Evolutionary conservation across 768 basidiomycete genomes (phyloP), one percentile per base, ranked within the genome.

Genomic region (Pleurotus salmoneostramineus): DNA sequence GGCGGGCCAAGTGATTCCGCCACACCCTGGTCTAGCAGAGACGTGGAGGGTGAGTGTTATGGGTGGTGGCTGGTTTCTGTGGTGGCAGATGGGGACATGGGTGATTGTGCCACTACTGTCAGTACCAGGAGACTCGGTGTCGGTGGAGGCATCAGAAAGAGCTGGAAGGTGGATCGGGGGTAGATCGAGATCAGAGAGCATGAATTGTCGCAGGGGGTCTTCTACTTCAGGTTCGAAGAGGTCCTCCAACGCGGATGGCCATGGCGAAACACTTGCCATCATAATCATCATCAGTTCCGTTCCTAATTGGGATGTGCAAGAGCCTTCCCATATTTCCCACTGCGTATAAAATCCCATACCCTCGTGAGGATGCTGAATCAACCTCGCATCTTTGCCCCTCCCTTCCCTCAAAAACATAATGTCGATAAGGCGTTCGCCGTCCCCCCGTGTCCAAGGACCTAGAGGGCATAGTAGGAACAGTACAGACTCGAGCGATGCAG

Each of bases 1-100:
- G 6, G 94, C 91, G 3, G 92, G 92, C 95, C 95, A 96, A 2
- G 91, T 86, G 40, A 95, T 82, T 4, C 95, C 95, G 11, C 95
- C 95, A 68, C 95, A 97, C 1, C 95, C 95, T 14, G 91, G 91
- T 44, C 85, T 77, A 6, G 93, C 85, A 68, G 95, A 92, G 3
- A 95, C 81, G 17, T 76, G 73, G 40, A 95, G 79, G 44, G 70
- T 71, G 57, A 87, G 74, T 3, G 67, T 59, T 57, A 88, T 62
- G 21, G 71, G 68, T 31, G 43, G 31, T 17, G 61, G 59, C 33
- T 69, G 63, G 11, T 64, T 49, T 37, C 43, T 52, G 57, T 48
- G 56, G 27, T 63, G 62, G 56, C 60, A 50, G 59, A 79, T 79
- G 27, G 76, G 71, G 50, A 88, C 71, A 5, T 71, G 70, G 62